Evolutionary conservation across 2,329 filamentous ascomycete species (phyloP).

Genomic region (Elsinoe arachidis): DNA sequence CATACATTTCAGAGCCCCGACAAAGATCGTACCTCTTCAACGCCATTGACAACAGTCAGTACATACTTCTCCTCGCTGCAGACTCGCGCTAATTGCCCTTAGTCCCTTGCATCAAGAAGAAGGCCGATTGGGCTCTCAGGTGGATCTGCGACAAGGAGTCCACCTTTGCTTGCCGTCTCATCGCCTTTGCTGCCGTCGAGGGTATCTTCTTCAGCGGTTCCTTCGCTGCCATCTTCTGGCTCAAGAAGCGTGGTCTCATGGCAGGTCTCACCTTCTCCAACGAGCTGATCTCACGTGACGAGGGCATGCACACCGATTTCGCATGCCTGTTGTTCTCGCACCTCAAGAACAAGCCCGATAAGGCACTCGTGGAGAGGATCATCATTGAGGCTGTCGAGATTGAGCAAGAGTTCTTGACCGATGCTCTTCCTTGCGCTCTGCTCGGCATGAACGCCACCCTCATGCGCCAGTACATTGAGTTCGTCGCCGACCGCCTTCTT

Average conservation of each 20-base stretch:
- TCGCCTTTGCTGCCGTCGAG: constrained; percentile 95
- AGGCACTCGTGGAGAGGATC: constrained; percentile 72
- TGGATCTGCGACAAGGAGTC: constrained; percentile 95
- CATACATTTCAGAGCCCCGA: constrained; percentile 95
- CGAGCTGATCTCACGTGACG: constrained; percentile 98
- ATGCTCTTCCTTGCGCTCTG: constrained; percentile 83
- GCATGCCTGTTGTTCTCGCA: constrained; percentile 97
- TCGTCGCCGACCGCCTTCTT: constrained; percentile 91
- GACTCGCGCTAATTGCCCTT: constrained; percentile 17
- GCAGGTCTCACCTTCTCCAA: constrained; percentile 98
- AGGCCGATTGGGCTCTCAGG: constrained; percentile 92
- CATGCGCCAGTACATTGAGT: constrained; percentile 99
- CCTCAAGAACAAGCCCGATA: constrained; percentile 80
- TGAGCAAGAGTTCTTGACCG: constrained; percentile 95
- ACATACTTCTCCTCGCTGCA: constrained; percentile 16
- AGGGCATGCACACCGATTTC: constrained; percentile 99
- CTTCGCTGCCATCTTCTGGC: constrained; percentile 98
- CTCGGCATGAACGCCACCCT: constrained; percentile 95
- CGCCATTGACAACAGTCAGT: constrained; percentile 90
- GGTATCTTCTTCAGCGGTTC: constrained; percentile 99
- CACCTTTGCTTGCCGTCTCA: constrained; percentile 87
- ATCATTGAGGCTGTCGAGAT: constrained; percentile 91
- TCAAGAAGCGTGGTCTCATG: constrained; percentile 99
- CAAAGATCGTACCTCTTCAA: constrained; percentile 95
- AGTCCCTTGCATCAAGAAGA: constrained; percentile 96